Percentiles rank a stretch among this genome's conserved stretches.
phyloP scores from a whole-genome alignment of 257 asterid genomes.

The Salvia splendens region DNA sequence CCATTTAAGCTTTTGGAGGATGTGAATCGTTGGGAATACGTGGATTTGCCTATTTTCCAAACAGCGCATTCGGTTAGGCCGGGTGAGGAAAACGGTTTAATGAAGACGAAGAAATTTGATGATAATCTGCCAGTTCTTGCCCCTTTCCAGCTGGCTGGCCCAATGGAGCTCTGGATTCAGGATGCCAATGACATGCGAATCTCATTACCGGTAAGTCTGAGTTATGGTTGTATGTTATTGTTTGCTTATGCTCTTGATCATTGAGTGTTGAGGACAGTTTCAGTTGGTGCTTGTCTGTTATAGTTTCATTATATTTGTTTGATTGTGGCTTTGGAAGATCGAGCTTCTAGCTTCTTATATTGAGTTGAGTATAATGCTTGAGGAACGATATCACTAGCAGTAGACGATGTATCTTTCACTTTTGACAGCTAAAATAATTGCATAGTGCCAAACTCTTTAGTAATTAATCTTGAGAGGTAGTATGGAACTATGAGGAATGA shows the following conservation, averaged over 20 bases:
- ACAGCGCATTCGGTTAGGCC: conserved; percentile 42
- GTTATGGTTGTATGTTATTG: background rate
- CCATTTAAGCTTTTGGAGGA: conserved; percentile 94
- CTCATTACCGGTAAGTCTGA: conserved; percentile 80
- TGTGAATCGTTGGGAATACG: conserved; percentile 87
- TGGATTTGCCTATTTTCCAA: conserved; percentile 84
- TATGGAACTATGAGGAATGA: background rate
- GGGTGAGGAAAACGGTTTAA: conserved; percentile 54
- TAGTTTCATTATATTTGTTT: background rate
- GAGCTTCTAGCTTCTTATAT: background rate
- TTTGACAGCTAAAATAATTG: background rate
- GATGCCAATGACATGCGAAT: conserved; percentile 92
- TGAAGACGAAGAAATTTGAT: conserved; percentile 49
- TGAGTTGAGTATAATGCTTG: background rate
- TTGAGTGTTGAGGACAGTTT: background rate
- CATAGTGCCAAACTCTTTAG: background rate
- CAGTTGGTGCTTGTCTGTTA: background rate
- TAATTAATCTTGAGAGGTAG: background rate
- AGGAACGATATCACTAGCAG: background rate
- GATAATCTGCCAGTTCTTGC: conserved; percentile 74
- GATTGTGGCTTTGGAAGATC: background rate
- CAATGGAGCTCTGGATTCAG: conserved; percentile 98
- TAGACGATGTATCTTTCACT: background rate
- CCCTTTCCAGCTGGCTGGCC: conserved; percentile 94
- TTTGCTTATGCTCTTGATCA: conserved; percentile 11